These are phyloP conservation scores for Microdochium bolleyi DNA, from an alignment of 2,329 filamentous ascomycete species.

Conservation along the genomic window DNA sequence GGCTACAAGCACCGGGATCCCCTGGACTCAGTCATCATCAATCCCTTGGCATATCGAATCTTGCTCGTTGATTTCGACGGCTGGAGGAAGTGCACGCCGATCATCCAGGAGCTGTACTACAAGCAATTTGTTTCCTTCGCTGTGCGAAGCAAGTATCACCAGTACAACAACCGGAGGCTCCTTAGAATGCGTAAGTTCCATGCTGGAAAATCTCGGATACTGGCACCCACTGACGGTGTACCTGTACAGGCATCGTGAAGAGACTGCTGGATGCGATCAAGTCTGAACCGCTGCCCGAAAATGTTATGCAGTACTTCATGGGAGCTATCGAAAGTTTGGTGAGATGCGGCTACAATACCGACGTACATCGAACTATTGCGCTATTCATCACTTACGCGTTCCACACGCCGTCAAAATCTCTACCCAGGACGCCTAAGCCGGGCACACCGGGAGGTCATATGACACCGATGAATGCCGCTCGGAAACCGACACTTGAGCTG, in stretches of 20 bases:
- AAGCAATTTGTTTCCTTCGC: conserved; percentile 85
- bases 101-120: conserved; percentile 85
- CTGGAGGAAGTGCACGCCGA: conserved; percentile 72
- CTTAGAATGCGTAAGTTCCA: conserved; percentile 73
- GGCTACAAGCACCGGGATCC: conserved; percentile 78
- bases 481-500: conserved; percentile 28
- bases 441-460: conserved; percentile 28
- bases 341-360: conserved; percentile 71
- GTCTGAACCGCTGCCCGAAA: conserved; percentile 65
- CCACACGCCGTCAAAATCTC: conserved; percentile 47
- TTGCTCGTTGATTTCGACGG: conserved; percentile 88
- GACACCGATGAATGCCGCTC: conserved; percentile 29
- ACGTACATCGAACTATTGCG: conserved; percentile 78
- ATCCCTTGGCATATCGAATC: conserved; percentile 88
- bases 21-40: conserved; percentile 86
- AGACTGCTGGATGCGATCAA: conserved; percentile 86
- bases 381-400: conserved; percentile 91
- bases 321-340: conserved; percentile 72
- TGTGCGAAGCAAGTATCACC: conserved; percentile 81
- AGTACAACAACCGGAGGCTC: conserved; percentile 83
- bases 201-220: background rate
- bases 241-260: conserved; percentile 69
- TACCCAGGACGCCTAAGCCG: conserved; percentile 43
- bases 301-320: conserved; percentile 70
- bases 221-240: conserved; percentile 9